Percentiles rank a stretch among this genome's conserved stretches.
Evolutionary conservation across 129 eudicot species (phyloP).

Genomic region (Arctium lappa): DNA sequence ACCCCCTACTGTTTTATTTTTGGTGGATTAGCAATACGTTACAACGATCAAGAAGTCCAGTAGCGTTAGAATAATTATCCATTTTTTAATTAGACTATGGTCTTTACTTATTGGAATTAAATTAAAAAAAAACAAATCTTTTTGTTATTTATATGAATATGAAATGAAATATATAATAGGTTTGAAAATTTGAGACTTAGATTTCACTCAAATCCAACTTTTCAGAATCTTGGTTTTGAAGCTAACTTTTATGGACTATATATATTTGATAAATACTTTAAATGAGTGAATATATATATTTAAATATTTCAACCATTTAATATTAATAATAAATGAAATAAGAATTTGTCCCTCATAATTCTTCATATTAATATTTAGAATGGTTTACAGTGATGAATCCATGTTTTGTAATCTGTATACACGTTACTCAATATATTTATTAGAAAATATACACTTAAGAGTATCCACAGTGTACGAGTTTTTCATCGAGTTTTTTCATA

Average conservation of each 20-base stretch:
- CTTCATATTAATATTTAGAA: background rate
- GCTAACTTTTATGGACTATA: background rate
- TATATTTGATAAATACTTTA: background rate
- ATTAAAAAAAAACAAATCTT: background rate
- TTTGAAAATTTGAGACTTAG: background rate
- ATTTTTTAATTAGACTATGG: no score
- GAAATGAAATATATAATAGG: background rate
- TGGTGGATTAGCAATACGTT: background rate
- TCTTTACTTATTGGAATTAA: no score
- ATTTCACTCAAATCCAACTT: conserved; percentile 18
- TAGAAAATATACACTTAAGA: no score
- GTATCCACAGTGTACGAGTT: no score
- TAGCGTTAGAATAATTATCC: no score
- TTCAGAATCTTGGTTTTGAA: conserved; percentile 22
- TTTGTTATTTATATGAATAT: background rate
- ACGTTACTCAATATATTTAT: no score
- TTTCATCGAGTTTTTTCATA: no score
- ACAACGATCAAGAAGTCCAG: background rate
- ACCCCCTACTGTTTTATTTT: no score
- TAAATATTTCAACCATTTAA: background rate
- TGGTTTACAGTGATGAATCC: background rate
- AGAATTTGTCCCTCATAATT: background rate
- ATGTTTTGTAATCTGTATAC: background rate
- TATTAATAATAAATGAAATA: background rate
- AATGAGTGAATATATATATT: background rate